phyloP scores from a whole-genome alignment of 2,329 filamentous ascomycete species.

The Fusarium sp. region DNA sequence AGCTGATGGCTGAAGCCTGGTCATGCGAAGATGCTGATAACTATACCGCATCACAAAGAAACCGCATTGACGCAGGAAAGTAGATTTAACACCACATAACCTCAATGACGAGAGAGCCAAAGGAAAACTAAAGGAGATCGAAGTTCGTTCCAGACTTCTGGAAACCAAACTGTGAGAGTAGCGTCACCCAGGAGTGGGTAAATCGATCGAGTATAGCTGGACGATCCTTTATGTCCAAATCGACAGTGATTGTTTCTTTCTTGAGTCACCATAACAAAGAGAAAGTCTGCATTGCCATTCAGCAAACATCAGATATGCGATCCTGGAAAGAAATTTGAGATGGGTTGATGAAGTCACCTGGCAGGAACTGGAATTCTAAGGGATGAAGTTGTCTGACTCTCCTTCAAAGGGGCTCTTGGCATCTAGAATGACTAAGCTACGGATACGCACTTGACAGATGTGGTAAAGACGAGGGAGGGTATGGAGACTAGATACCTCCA shows the following conservation, averaged over 20 bases:
- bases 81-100: neutral
- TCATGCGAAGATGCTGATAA: conserved; percentile 5
- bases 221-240: neutral
- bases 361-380: conserved; percentile 42
- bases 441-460: neutral
- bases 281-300: neutral
- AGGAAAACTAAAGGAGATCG: neutral
- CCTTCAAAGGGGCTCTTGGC: conserved; percentile 33
- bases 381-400: conserved; percentile 41
- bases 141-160: conserved; percentile 16
- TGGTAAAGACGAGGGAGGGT: neutral
- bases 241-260: neutral
- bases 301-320: neutral
- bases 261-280: neutral
- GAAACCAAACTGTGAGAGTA: neutral
- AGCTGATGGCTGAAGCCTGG: neutral
- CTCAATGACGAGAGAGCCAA: neutral
- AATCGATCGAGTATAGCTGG: neutral
- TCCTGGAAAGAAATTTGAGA: conserved; percentile 4
- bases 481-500: neutral
- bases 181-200: neutral
- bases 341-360: conserved; percentile 27
- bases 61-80: neutral
- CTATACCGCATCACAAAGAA: conserved; percentile 8
- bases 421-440: conserved; percentile 37